Evolutionary conservation across 192 early-diverging fungal genomes (phyloP), one percentile per base, ranked within the genome.

Genomic region (Funneliformis geosporum): DNA sequence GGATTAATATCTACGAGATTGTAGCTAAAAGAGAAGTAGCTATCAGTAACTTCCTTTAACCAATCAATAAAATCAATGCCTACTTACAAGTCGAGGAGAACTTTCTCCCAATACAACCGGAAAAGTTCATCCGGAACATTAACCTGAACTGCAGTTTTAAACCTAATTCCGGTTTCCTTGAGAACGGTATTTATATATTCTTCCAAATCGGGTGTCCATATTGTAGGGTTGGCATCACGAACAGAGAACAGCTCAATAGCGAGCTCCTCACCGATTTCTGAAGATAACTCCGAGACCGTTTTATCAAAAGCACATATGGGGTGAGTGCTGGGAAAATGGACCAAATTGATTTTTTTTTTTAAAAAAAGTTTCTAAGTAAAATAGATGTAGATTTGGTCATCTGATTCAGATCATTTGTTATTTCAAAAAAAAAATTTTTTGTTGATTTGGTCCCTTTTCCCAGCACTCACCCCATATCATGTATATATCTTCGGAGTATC

Each of bases 1-100:
- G 62, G 42, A 39, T 69, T 66, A 2, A 69, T 46, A 66, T 79
- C 77, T 9, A 79, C 71, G 28, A 73, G 71, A 59, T 74, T 33
- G 18, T 60, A 74, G 38, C 72, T 74, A 60, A 60, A 46, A 46
- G 7, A 69, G 40, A n/a, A 73, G 10, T 27, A 44, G 25, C 59
- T 39, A 28, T 74, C 12, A 59, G 18, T 74, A 60, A 47, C 23
- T 46, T 72, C 5, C 21, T 60, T 60, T 74, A n/a, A n/a, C n/a
- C n/a, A 12, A 74, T 74, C 40, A 38, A 74, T 50, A 74, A 74
- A 10, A 55, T 59, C 66, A 67, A 73, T n/a, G 55, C 23, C 10
- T 59, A 66, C 77, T n/a, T 69, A 79, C 77, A 79, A 79, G 40
- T 79, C 77, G 46, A 69, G 66, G 25, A 79, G 66, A 69, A 79